Conservation (phyloP, 1,284 basidiomycete genomes). For the Leccinum pachyderme region DNA sequence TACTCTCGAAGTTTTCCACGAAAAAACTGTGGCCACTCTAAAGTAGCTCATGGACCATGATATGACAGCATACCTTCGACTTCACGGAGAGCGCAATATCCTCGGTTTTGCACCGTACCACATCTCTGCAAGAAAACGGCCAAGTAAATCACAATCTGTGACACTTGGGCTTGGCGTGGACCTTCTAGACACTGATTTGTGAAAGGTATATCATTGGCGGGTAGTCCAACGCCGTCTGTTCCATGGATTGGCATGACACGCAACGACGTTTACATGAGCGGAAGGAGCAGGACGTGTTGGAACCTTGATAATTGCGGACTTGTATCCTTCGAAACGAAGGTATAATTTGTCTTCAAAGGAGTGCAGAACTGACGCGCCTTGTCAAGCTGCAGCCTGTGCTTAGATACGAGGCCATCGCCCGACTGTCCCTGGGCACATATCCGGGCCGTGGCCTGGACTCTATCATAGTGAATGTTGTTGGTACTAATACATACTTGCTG, state of each 20-base stretch:
- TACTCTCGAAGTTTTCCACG: conserved; percentile 38
- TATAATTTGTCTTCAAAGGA: conserved; percentile 44
- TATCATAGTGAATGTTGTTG: conserved; percentile 1
- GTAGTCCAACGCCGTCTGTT: conserved; percentile 63
- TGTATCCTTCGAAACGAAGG: conserved; percentile 58
- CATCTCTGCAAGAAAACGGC: conserved; percentile 58
- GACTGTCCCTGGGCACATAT: conserved; percentile 4
- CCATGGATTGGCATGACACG: conserved; percentile 2
- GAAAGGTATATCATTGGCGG: conserved; percentile 54
- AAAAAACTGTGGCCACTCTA: conserved; percentile 41
- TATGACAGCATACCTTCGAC: conserved; percentile 37
- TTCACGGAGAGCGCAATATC: conserved; percentile 54
- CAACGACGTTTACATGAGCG: conserved; percentile 68
- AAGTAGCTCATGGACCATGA: conserved; percentile 54
- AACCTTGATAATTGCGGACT: conserved; percentile 50
- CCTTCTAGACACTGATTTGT: conserved; percentile 54
- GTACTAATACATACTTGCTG: conserved; percentile 18
- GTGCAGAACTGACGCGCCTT: conserved; percentile 25
- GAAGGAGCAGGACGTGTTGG: conserved; percentile 40
- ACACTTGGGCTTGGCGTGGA: conserved; percentile 62
- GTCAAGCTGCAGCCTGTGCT: conserved; percentile 11
- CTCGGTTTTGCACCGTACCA: conserved; percentile 53
- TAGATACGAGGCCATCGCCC: background rate
- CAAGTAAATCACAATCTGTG: conserved; percentile 59
- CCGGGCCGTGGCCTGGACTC: background rate